Conservation (phyloP, 176 grass and related monocot genomes). For the Raddia guianensis region DNA sequence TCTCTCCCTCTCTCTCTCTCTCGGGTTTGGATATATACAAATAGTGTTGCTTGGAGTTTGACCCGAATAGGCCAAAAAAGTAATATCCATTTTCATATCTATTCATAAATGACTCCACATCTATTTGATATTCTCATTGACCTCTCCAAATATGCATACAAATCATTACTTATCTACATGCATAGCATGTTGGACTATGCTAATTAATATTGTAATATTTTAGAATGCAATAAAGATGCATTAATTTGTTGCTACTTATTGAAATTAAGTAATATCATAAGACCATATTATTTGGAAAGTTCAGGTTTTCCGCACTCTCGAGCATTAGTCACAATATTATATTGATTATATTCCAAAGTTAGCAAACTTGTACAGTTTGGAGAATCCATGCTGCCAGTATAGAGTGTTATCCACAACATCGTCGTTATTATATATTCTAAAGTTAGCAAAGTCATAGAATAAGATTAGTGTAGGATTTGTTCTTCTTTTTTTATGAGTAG, state of each 20-base stretch:
- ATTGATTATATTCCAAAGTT: background rate
- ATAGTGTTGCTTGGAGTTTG: background rate
- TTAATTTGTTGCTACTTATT: background rate
- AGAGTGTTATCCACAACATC: no score
- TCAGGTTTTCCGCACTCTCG: background rate
- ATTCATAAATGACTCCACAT: background rate
- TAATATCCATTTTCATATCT: background rate
- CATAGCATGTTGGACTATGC: background rate
- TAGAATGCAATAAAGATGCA: conserved; percentile 14
- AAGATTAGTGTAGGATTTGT: no score
- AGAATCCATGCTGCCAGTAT: no score
- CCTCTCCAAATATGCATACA: background rate
- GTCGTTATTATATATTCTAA: no score
- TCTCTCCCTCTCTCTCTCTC: background rate
- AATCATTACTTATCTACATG: background rate
- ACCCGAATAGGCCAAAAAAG: background rate
- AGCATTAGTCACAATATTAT: background rate
- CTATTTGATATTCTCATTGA: background rate
- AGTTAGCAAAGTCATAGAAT: no score
- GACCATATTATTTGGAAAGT: background rate
- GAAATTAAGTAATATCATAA: background rate
- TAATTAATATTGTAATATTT: background rate
- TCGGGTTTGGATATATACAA: background rate
- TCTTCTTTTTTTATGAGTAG: no score
- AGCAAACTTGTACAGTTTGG: no score